phyloP scores from a whole-genome alignment of 106 monocot species.

The Dactylorhiza incarnata region DNA sequence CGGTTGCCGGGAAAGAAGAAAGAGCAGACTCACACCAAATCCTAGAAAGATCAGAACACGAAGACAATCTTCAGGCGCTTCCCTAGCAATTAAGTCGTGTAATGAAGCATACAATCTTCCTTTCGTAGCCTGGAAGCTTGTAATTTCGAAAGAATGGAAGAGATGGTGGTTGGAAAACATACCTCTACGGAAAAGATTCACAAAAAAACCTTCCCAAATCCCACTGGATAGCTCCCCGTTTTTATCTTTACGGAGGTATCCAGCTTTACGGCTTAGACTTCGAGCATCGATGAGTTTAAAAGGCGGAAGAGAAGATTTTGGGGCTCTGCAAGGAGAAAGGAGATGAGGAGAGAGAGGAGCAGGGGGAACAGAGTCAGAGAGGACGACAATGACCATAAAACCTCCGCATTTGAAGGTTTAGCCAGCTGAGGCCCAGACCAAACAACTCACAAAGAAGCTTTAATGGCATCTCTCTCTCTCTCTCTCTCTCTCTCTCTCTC shows the following conservation, averaged over 20 bases:
- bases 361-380: not conserved
- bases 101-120: not conserved
- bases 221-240: not conserved
- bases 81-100: not conserved
- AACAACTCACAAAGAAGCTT: not conserved
- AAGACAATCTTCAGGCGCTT: not conserved
- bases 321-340: not conserved
- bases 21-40: slow-evolving; percentile 2
- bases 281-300: not conserved
- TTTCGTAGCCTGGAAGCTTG: not conserved
- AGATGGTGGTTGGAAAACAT: not conserved
- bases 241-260: not conserved
- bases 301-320: not conserved
- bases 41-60: not conserved
- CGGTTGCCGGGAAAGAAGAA: slow-evolving; percentile 23
- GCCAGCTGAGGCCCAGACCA: not conserved
- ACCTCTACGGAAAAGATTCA: not conserved
- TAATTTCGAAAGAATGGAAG: not conserved
- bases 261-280: not conserved
- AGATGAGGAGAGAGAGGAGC: not conserved
- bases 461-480: not conserved
- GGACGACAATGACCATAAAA: not conserved
- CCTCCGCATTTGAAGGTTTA: not conserved
- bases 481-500: not conserved
- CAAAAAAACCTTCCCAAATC: not conserved